Evolutionary conservation across 164 flowering plant species (phyloP).

Genomic region (Vitis amurensis): DNA sequence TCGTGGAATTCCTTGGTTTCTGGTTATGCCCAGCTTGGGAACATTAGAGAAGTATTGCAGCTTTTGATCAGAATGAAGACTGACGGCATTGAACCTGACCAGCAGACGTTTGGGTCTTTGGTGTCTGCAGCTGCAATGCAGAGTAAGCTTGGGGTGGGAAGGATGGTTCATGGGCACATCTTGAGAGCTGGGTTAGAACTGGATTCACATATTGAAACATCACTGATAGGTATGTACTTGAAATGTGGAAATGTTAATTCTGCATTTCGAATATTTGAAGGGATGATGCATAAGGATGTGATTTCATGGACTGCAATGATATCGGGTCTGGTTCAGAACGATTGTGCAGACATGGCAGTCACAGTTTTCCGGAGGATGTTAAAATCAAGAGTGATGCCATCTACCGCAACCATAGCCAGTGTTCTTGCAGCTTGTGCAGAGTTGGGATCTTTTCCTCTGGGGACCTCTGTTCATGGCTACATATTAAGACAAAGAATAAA

Average conservation of each 20-base stretch:
- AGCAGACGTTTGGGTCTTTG: slow-evolving; percentile 55
- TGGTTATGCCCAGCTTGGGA: slow-evolving; percentile 47
- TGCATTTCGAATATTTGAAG: slow-evolving; percentile 50
- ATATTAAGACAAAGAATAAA: slow-evolving; percentile 45
- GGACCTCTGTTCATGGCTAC: slow-evolving; percentile 70
- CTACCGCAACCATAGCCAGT: slow-evolving; percentile 64
- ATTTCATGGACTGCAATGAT: slow-evolving; percentile 75
- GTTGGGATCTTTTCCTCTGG: slow-evolving; percentile 41
- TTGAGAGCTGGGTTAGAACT: slow-evolving; percentile 42
- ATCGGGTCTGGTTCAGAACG: slow-evolving; percentile 75
- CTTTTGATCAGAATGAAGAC: slow-evolving; percentile 52
- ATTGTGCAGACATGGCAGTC: slow-evolving; percentile 52
- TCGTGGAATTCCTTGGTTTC: slow-evolving; percentile 84
- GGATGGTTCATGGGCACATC: slow-evolving; percentile 59
- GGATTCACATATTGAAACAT: slow-evolving; percentile 49
- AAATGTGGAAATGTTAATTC: slow-evolving; percentile 39
- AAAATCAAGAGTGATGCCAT: slow-evolving; percentile 38
- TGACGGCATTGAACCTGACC: slow-evolving; percentile 50
- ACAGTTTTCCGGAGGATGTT: slow-evolving; percentile 52
- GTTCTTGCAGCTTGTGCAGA: slow-evolving; percentile 80
- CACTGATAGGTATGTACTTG: slow-evolving; percentile 64
- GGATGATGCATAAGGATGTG: slow-evolving; percentile 46
- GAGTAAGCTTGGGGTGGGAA: slow-evolving; percentile 40
- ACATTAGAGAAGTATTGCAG: slow-evolving; percentile 32
- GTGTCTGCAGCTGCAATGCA: slow-evolving; percentile 37